phyloP scores from a whole-genome alignment of 2,329 filamentous ascomycete species.

The Tolypocladium album region DNA sequence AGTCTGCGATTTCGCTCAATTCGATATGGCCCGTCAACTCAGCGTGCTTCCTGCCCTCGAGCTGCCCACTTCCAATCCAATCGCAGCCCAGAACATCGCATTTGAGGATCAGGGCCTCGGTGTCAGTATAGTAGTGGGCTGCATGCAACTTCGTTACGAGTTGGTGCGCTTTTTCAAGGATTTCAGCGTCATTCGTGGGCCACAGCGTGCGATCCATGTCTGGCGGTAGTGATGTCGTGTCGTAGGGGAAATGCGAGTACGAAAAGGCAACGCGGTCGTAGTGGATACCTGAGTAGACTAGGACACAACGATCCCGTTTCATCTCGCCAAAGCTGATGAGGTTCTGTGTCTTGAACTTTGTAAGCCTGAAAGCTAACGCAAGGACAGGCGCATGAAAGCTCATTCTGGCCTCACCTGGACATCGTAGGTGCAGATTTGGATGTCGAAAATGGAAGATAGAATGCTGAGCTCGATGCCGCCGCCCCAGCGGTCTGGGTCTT shows the following conservation, averaged over 20 bases:
- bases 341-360: conserved; percentile 16
- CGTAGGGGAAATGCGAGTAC: conserved; percentile 45
- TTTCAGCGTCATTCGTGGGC: conserved; percentile 45
- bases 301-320: conserved; percentile 56
- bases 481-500: conserved; percentile 74
- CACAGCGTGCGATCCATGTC: conserved; percentile 63
- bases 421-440: conserved; percentile 79
- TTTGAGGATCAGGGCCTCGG: conserved; percentile 63
- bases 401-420: conserved; percentile 39
- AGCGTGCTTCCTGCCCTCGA: conserved; percentile 51
- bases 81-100: conserved; percentile 59
- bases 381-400: not conserved
- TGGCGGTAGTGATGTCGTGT: conserved; percentile 47
- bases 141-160: conserved; percentile 55
- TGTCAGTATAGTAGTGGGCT: conserved; percentile 82
- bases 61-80: conserved; percentile 57
- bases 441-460: conserved; percentile 70
- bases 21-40: conserved; percentile 47
- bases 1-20: conserved; percentile 61
- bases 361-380: not conserved
- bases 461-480: conserved; percentile 85
- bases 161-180: conserved; percentile 57
- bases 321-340: conserved; percentile 64
- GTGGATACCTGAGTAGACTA: conserved; percentile 88
- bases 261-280: conserved; percentile 83